A percentile compares a stretch with the other conserved stretches of the same genome.
Conservation (phyloP, 139 green algal species). For the Deuterostichococcus epilithicus region DNA sequence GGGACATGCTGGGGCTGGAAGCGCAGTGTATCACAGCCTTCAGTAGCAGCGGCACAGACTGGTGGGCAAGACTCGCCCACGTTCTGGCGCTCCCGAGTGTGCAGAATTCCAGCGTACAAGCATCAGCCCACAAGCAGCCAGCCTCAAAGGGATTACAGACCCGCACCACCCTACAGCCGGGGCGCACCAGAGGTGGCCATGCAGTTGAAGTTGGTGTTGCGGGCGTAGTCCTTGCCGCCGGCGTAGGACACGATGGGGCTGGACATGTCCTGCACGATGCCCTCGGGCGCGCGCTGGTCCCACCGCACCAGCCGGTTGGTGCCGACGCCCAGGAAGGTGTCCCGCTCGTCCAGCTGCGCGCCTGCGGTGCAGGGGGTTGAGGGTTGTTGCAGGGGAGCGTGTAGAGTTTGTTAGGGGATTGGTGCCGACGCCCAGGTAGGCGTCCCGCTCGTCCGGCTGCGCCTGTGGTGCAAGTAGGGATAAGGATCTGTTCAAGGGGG, state of each 20-base stretch:
- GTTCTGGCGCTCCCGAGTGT: neutral
- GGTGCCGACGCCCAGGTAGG: too few species aligned
- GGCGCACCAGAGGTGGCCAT: conserved; percentile 57
- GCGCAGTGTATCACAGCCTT: too few species aligned
- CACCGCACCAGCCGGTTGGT: conserved; percentile 73
- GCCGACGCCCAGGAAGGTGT: conserved; percentile 87
- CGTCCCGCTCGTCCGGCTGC: too few species aligned
- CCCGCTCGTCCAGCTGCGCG: conserved; percentile 50
- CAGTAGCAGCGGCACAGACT: too few species aligned
- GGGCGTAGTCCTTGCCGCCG: conserved; percentile 86
- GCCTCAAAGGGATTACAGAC: too few species aligned
- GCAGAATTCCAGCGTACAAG: neutral
- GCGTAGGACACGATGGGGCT: conserved; percentile 54
- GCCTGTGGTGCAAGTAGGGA: too few species aligned
- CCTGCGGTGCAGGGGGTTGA: neutral
- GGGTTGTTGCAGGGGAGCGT: too few species aligned
- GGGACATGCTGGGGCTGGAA: too few species aligned
- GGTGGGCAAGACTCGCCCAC: too few species aligned
- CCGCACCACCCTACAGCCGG: neutral
- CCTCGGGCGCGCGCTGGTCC: conserved; percentile 71
- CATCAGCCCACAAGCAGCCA: neutral
- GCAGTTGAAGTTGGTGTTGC: conserved; percentile 71
- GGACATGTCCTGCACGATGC: conserved; percentile 55
- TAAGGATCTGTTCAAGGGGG: too few species aligned
- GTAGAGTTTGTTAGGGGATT: too few species aligned